Evolutionary conservation across 495 filamentous ascomycete species (phyloP).

Genomic region (Parathielavia appendiculata): DNA sequence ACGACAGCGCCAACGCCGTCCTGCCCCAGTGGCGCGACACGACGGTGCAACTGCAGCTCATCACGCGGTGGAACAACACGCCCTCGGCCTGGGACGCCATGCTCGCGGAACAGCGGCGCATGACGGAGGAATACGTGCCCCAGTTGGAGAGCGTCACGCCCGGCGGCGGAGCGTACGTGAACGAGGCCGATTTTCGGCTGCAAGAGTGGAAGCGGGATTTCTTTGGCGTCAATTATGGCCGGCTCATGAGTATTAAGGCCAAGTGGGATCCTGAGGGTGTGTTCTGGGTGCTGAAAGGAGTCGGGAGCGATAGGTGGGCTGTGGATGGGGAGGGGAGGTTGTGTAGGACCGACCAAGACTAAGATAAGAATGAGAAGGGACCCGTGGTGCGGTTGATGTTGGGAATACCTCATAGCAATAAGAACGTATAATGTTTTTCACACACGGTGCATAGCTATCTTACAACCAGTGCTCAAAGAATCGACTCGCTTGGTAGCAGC

Average conservation of each 20-base stretch:
- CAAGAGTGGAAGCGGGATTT: conserved; percentile 28
- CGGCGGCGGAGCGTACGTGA: conserved; percentile 37
- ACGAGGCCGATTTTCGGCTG: conserved; percentile 45
- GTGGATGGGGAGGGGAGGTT: not conserved
- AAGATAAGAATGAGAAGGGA: not conserved
- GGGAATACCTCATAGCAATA: too few species aligned
- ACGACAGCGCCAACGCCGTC: conserved; percentile 4
- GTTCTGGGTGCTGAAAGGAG: conserved; percentile 31
- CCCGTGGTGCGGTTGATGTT: too few species aligned
- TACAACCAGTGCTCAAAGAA: conserved; percentile 16
- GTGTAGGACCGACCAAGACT: not conserved
- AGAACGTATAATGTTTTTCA: not conserved
- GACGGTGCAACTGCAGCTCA: not conserved
- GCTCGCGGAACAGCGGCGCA: conserved; percentile 22
- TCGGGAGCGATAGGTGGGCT: conserved; percentile 2
- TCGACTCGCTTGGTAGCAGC: conserved; percentile 16
- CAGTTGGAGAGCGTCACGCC: conserved; percentile 35
- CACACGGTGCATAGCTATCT: too few species aligned
- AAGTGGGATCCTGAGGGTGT: conserved; percentile 44
- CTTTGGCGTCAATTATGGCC: conserved; percentile 43
- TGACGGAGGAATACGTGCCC: conserved; percentile 48
- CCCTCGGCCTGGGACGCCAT: not conserved
- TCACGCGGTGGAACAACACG: not conserved
- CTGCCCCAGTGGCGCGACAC: conserved; percentile 6
- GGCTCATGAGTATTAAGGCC: conserved; percentile 43